phyloP scores from a whole-genome alignment of 176 grass and related monocot species.

The Pontederia crassipes region DNA sequence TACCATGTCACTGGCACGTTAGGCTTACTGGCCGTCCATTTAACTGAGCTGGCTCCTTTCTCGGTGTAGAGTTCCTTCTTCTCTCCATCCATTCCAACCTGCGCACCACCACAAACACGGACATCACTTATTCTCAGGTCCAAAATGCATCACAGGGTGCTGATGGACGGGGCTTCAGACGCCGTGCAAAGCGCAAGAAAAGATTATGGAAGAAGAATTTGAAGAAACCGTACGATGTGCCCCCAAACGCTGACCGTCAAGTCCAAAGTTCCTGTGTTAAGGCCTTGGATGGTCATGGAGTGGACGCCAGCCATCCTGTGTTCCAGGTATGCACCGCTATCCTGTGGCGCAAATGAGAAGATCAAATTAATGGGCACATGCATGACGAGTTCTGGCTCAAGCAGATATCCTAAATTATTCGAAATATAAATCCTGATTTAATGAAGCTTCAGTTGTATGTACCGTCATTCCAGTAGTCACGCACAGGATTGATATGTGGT shows the following conservation, averaged over 20 bases:
- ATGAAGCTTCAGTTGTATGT: slow-evolving; percentile 14
- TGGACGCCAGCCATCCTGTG: slow-evolving; percentile 44
- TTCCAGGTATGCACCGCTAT: slow-evolving; percentile 81
- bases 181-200: neutral
- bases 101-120: neutral
- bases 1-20: slow-evolving; percentile 56
- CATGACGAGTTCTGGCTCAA: neutral
- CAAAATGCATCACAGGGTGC: neutral
- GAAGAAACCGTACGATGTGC: slow-evolving; percentile 13
- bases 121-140: neutral
- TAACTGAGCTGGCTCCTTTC: slow-evolving; percentile 25
- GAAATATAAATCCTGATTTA: neutral
- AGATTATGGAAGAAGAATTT: slow-evolving; percentile 13
- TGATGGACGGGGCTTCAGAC: neutral
- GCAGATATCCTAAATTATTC: neutral
- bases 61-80: slow-evolving; percentile 27
- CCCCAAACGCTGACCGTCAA: slow-evolving; percentile 64
- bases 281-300: slow-evolving; percentile 42
- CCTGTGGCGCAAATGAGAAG: neutral
- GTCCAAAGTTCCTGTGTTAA: slow-evolving; percentile 75
- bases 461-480: slow-evolving; percentile 24
- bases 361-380: too few relatives aligned
- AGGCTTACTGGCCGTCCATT: slow-evolving; percentile 33
- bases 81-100: slow-evolving; percentile 51
- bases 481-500: slow-evolving; percentile 51